Evolutionary conservation across 2,329 filamentous ascomycete genomes (phyloP), one percentile per base, ranked within the genome.

Genomic region (Atkinsonella hypoxylon): DNA sequence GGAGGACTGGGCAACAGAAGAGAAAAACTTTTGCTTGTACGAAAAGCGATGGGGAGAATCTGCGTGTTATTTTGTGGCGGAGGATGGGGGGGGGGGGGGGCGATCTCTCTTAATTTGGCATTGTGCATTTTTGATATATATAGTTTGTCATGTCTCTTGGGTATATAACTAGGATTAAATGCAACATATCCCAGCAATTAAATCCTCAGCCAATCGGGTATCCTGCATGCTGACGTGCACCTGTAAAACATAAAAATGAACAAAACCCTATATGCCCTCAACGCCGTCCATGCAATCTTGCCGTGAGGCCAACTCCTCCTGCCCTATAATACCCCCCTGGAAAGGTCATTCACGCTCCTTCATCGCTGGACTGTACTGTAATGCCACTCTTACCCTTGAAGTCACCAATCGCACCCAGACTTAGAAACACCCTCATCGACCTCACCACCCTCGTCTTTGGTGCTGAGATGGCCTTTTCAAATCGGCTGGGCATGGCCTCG

Each of bases 391-490:
- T 70, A 31, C 61, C 67, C 55, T 70, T 77, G 45, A 87, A 62
- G 55, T 80, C 77, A 17, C 75, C 73, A 34, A 87, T 64, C 12
- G 76, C 66, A 13, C 65, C 64, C 26, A 68, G 63, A 0, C 80
- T 79, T 15, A 87, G 62, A 56, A 83, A 81, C 20, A 84, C 67
- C 54, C 75, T 78, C 71, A 87, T 67, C 40, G 79, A 73, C 15
- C 77, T 76, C 48, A 74, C 64, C 20, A 65, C 70, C 53, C 70
- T 69, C 54, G 70, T 62, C 20, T 70, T 67, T n/a, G 67, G 65
- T 40, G 60, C 69, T 30, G 73, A 72, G 56, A 77, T 66, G 5
- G 77, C 77, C 55, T 72, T 69, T 61, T 78, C 73, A 54, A 82
- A 77, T 2, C 76, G 71, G n/a, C 69, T 75, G 53, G 74, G 70